Evolutionary conservation across 192 early-diverging fungal species (phyloP).

Genomic region (Backusella tuberculispora): DNA sequence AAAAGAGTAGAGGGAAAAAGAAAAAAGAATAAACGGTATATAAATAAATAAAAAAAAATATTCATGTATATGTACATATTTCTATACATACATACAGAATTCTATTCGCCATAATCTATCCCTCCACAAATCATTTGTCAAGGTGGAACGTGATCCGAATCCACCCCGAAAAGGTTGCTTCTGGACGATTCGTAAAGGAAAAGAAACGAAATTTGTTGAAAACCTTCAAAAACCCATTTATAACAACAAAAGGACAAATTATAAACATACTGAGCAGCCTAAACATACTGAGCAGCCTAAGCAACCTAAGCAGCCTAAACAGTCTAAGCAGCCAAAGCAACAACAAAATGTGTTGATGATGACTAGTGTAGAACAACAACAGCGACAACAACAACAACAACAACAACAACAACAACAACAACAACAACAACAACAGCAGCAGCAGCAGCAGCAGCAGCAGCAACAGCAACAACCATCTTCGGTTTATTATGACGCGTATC

Average conservation of each 20-base stretch:
- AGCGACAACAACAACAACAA: too few relatives aligned
- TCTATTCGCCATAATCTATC: slow-evolving; percentile 90
- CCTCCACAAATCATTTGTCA: slow-evolving; percentile 78
- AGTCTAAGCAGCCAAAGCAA: too few relatives aligned
- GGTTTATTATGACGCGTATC: slow-evolving; percentile 9
- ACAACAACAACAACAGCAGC: too few relatives aligned
- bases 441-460: too few relatives aligned
- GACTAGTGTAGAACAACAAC: too few relatives aligned
- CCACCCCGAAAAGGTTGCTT: slow-evolving; percentile 65
- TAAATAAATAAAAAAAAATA: slow-evolving; percentile 16
- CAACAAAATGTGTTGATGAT: too few relatives aligned
- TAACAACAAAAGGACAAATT: slow-evolving; percentile 7
- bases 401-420: not conserved
- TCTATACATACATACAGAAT: slow-evolving; percentile 62
- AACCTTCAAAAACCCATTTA: slow-evolving; percentile 23
- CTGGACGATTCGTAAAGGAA: slow-evolving; percentile 54
- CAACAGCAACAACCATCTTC: not conserved
- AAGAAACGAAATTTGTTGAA: slow-evolving; percentile 33
- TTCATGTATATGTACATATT: not conserved
- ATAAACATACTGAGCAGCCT: not conserved
- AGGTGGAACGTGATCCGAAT: slow-evolving; percentile 62
- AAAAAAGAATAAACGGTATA: too few relatives aligned
- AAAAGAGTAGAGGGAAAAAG: too few relatives aligned
- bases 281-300: too few relatives aligned
- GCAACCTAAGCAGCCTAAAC: too few relatives aligned